Base-by-base conservation (phyloP, 1,139 yeast genomes). In the Groenewaldozyma sp. region DNA sequence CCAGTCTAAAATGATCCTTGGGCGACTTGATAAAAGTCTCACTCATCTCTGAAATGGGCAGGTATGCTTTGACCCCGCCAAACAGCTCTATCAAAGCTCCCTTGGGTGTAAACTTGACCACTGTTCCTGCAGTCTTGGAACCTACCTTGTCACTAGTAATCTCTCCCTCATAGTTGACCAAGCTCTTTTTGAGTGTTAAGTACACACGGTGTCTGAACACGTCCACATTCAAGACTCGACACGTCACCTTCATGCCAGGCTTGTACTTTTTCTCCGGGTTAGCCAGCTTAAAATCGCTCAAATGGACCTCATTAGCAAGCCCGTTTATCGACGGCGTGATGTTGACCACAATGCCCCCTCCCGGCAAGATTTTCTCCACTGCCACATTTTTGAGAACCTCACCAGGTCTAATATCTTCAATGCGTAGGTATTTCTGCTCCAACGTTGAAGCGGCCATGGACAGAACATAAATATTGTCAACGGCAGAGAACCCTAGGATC, bases 221-320 rank as follows among this genome's bases (percentile, higher is more conserved):
- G 38, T 73, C 71, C 22, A 69, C 63, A 33, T 56, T 54, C 14
- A 73, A 51, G 21, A 67, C 56, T 54, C 46, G 76, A 45, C 82
- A 94, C 54, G 73, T 82, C 29, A 83, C 82, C 50, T 78, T 82
- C 37, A 80, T 67, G 7, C 95, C 97, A 37, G 76, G 75, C 60
- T 83, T 84, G 69, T 78, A 91, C 57, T 87, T 84, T 65, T 91
- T 76, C 62, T 91, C 97, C 4, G 98, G 98, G 56, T 87, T 81
- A 5, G 78, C 76, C 47, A 91, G 68, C 56, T 78, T 81, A 45
- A 82, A 73, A 59, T 91, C 99, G 49, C 94, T 80, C 61, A 91
- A 75, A 53, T 88, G 95, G 29, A 67, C 58, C 24, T 77, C 68
- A 17, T 87, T 82, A 24, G 84, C 97, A 49, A 73, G 65, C 2